Evolutionary conservation across 768 basidiomycete genomes (phyloP).

Genomic region (Coprinellus micaceus): DNA sequence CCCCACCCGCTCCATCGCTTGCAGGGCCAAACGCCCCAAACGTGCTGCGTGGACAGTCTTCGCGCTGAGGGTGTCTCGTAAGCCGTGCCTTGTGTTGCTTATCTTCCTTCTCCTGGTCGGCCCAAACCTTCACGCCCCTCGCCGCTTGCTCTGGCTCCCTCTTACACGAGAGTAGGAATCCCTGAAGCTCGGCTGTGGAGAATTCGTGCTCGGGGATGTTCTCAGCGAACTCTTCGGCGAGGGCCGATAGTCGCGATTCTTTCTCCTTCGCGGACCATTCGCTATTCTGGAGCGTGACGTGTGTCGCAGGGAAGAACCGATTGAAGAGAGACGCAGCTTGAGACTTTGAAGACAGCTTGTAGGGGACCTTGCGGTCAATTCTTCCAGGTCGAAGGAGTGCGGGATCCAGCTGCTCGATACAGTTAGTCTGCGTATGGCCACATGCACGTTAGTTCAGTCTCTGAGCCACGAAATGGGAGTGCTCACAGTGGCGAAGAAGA

Average conservation of each 20-base stretch:
- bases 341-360: slow-evolving; percentile 42
- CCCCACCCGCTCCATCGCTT: background rate
- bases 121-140: slow-evolving; percentile 37
- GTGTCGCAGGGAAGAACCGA: slow-evolving; percentile 43
- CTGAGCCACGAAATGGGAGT: background rate
- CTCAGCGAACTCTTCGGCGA: slow-evolving; percentile 40
- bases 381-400: slow-evolving; percentile 56
- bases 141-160: slow-evolving; percentile 35
- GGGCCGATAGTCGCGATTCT: slow-evolving; percentile 17
- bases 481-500: slow-evolving; percentile 59
- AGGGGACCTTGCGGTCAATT: slow-evolving; percentile 52
- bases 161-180: slow-evolving; percentile 49
- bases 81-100: slow-evolving; percentile 25
- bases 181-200: slow-evolving; percentile 60
- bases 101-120: slow-evolving; percentile 33
- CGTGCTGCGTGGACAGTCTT: background rate
- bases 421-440: slow-evolving; percentile 40
- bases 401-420: slow-evolving; percentile 51
- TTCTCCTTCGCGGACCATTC: slow-evolving; percentile 1
- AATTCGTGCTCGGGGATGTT: slow-evolving; percentile 45
- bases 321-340: slow-evolving; percentile 48
- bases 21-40: background rate
- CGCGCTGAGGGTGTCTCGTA: background rate
- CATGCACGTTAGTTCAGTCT: background rate
- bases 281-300: slow-evolving; percentile 17